A percentile compares a stretch with the other conserved stretches of the same genome.
Evolutionary conservation across 495 filamentous ascomycete genomes (phyloP).

Genomic region (Talaromyces thailandensis): DNA sequence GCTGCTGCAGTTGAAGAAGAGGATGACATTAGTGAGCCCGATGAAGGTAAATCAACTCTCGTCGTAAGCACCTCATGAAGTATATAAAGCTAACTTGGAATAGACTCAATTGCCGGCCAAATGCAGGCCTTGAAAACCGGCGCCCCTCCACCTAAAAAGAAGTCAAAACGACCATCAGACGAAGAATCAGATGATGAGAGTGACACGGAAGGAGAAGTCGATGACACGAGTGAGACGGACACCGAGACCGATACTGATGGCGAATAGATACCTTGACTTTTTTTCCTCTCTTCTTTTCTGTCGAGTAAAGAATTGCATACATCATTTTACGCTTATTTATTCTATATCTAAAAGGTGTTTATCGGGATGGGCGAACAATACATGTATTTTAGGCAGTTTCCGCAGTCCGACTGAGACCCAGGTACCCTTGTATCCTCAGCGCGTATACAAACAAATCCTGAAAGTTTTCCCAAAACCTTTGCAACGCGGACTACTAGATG

Average conservation of each 20-base stretch:
- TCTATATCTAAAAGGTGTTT: not conserved
- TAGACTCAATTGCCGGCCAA: conserved; percentile 90
- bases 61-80: not conserved
- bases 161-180: conserved; percentile 46
- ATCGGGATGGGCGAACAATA: not conserved
- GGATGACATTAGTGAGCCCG: conserved; percentile 94
- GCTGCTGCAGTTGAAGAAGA: conserved; percentile 63
- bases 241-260: conserved; percentile 67
- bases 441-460: not conserved
- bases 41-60: conserved; percentile 64
- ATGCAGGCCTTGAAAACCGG: conserved; percentile 83
- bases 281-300: not conserved
- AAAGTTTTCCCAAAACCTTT: too few species aligned
- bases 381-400: not conserved
- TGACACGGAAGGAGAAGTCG: conserved; percentile 77
- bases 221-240: conserved; percentile 68
- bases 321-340: not conserved
- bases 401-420: not conserved
- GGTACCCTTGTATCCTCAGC: not conserved
- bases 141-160: conserved; percentile 43
- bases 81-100: conserved; percentile 3
- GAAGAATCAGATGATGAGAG: conserved; percentile 66
- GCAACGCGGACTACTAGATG: not conserved
- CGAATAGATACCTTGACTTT: conserved; percentile 19
- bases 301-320: not conserved